Evolutionary conservation across 192 early-diverging fungal species (phyloP).

Genomic region (Backusella morwellensis): DNA sequence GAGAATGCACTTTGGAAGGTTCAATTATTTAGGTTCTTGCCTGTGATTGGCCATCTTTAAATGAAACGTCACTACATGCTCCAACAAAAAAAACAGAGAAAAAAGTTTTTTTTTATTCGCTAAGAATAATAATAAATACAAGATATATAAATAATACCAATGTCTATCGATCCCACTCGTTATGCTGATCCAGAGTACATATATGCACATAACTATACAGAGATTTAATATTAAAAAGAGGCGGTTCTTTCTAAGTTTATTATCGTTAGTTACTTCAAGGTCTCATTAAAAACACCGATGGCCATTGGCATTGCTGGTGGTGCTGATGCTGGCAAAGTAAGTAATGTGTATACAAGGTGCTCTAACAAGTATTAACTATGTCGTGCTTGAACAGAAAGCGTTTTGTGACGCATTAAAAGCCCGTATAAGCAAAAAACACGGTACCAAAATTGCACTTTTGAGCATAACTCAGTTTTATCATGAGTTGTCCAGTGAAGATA

Average conservation of each 20-base stretch:
- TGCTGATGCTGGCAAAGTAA: conserved; percentile 46
- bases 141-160: not conserved
- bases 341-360: not conserved
- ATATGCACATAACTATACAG: not conserved
- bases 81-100: not conserved
- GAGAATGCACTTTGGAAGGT: conserved; percentile 1
- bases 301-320: conserved; percentile 55
- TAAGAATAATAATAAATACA: not conserved
- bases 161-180: conserved; percentile 21
- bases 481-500: conserved; percentile 54
- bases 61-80: not conserved
- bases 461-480: conserved; percentile 68
- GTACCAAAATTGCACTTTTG: conserved; percentile 48
- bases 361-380: conserved; percentile 15
- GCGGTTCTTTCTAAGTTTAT: not conserved
- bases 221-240: not conserved
- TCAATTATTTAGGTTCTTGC: not conserved
- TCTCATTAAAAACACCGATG: conserved; percentile 38
- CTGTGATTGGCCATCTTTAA: not conserved
- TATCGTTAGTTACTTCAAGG: conserved; percentile 22
- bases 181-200: conserved; percentile 19
- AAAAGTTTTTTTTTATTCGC: not conserved
- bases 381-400: conserved; percentile 27
- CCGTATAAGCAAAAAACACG: not conserved
- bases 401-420: conserved; percentile 3